Percentiles rank a stretch among this genome's conserved stretches.
phyloP scores from a whole-genome alignment of 2,329 filamentous ascomycete genomes.

The Claviceps purpurea region DNA sequence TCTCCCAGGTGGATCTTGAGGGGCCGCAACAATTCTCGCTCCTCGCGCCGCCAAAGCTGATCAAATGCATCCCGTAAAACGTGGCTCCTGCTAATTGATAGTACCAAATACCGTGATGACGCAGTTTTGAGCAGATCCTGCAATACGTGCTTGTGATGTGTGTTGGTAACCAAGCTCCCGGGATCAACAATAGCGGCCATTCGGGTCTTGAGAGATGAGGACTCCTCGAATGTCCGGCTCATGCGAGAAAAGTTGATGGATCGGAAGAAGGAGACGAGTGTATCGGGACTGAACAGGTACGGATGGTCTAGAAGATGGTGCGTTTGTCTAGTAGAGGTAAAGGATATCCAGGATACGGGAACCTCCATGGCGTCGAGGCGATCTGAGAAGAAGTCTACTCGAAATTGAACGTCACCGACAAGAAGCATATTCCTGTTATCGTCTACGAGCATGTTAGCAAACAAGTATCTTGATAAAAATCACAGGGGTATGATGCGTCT shows the following conservation, averaged over 20 bases:
- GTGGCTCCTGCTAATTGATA: conserved; percentile 54
- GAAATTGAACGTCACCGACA: conserved; percentile 56
- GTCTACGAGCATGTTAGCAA: conserved; percentile 29
- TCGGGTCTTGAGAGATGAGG: conserved; percentile 42
- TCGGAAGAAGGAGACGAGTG: conserved; percentile 72
- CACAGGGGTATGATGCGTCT: no score
- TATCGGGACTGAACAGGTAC: conserved; percentile 62
- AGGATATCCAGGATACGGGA: conserved; percentile 58
- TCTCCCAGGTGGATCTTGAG: conserved; percentile 80
- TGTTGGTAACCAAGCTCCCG: conserved; percentile 40
- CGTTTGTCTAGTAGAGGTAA: conserved; percentile 44
- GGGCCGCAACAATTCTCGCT: conserved; percentile 68
- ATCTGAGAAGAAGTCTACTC: conserved; percentile 62
- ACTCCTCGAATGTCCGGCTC: conserved; percentile 64
- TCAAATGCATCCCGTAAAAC: conserved; percentile 66
- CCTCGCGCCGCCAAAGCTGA: conserved; percentile 78
- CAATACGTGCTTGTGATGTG: conserved; percentile 46
- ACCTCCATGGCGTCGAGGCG: conserved; percentile 62
- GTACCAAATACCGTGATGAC: conserved; percentile 56
- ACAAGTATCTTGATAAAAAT: no score
- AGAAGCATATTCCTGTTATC: conserved; percentile 49
- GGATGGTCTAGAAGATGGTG: conserved; percentile 69
- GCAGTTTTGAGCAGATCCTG: conserved; percentile 51
- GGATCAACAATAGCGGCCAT: conserved; percentile 43
- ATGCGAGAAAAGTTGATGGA: conserved; percentile 79